phyloP scores from a whole-genome alignment of 176 grass and related monocot genomes.

The Dendrocalamus sinicus region DNA sequence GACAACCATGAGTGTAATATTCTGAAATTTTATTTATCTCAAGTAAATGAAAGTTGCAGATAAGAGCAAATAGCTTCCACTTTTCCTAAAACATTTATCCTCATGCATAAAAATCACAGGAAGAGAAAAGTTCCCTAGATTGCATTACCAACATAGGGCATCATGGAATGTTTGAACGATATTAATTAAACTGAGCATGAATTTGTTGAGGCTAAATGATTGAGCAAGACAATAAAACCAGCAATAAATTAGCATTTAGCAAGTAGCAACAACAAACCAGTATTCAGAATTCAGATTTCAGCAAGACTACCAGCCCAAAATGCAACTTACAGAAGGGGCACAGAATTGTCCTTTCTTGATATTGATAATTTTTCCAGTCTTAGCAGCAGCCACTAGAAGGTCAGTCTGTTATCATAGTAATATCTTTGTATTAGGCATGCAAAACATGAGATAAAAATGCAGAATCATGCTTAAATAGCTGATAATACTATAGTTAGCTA shows the following conservation, averaged over 20 bases:
- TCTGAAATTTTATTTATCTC: neutral
- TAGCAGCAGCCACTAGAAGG: constrained; percentile 86
- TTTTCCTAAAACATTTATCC: neutral
- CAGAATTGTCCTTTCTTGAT: constrained; percentile 99
- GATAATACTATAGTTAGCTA: neutral
- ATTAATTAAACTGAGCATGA: constrained; percentile 23
- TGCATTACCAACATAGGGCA: constrained; percentile 34
- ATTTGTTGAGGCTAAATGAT: neutral
- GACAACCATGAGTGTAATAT: neutral
- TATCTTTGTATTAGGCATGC: constrained; percentile 37
- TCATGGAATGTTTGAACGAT: constrained; percentile 15
- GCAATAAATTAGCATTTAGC: neutral
- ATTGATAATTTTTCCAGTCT: constrained; percentile 95
- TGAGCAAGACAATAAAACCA: neutral
- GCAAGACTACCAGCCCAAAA: constrained; percentile 14
- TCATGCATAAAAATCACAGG: constrained; percentile 22
- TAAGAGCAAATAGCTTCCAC: constrained; percentile 7
- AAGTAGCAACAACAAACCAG: neutral
- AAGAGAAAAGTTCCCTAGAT: neutral
- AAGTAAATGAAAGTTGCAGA: neutral
- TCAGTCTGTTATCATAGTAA: constrained; percentile 70
- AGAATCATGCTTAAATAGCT: constrained; percentile 24
- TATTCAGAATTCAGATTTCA: constrained; percentile 19
- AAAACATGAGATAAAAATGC: neutral
- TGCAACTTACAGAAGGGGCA: constrained; percentile 86